Evolutionary conservation across 2,329 filamentous ascomycete species (phyloP), one percentile per base, ranked within the genome.

Genomic region (Hypoxylon sp.): DNA sequence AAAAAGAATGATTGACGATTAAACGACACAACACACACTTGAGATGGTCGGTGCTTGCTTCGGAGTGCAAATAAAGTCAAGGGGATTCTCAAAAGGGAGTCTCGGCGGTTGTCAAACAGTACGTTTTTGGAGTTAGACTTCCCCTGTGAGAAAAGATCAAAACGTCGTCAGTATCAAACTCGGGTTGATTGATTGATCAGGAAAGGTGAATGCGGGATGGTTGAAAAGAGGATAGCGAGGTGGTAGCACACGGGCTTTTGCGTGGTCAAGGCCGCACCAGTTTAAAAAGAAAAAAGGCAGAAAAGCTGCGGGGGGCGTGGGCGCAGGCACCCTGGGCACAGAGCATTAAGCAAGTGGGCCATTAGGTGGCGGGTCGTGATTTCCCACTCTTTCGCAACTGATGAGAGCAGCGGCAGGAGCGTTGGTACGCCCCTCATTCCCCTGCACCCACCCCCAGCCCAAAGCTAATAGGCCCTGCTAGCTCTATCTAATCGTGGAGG

Each of bases 211-310:
- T 81, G 81, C 81, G 80, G 80, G 82, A 81, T 82, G 82, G 74
- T 79, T 82, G 81, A 83, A 84, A 84, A 83, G 81, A 84, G 82
- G 78, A 83, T 83, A 83, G 81, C 78, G 80, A 83, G 80, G 80
- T 83, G 78, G 82, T 84, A 82, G 81, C 81, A 83, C 81, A 78
- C 79, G 79, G 79, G 77, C 80, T 80, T 73, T 75, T 75, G 80
- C 78, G 68, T 72, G 79, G 79, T 76, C 80, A 80, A 76, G 76
- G 77, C 78, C 77, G 78, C 74, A 80, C 77, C 76, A 78, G 77
- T 79, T 81, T 80, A 78, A 80, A 80, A 77, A 78, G 77, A 80
- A 80, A 77, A 78, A 63, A 48, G 24, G 50, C 57, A 69, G 68
- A 68, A 68, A 63, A 54, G 65, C 59, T 71, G 68, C 67, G 66